These are phyloP conservation scores for Phytophthora colocasiae DNA, from an alignment of 352 stramenopile species.

Conservation along the genomic window DNA sequence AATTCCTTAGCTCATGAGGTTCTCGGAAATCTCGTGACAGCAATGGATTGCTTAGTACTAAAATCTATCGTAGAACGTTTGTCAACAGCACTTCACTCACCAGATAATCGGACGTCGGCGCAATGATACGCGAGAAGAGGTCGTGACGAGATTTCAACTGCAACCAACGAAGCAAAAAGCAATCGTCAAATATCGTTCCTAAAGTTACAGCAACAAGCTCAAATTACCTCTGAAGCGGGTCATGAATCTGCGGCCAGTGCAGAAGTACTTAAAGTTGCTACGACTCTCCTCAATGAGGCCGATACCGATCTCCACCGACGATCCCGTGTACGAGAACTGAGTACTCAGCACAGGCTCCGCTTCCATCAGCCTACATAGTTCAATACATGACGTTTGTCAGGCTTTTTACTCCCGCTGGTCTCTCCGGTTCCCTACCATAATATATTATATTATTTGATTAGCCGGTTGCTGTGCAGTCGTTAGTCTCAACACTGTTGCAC, in stretches of 20 bases:
- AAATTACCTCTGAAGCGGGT: slow-evolving; percentile 67
- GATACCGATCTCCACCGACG: slow-evolving; percentile 60
- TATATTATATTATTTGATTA: too few species aligned
- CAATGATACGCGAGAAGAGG: slow-evolving; percentile 59
- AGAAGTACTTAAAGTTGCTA: slow-evolving; percentile 89
- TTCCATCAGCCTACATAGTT: slow-evolving; percentile 56
- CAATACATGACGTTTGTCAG: neutral
- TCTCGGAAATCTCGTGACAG: too few species aligned
- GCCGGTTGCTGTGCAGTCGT: too few species aligned
- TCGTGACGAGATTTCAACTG: slow-evolving; percentile 69
- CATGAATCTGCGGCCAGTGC: slow-evolving; percentile 82
- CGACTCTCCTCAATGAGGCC: slow-evolving; percentile 75
- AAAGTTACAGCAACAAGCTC: neutral
- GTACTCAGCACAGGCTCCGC: slow-evolving; percentile 68
- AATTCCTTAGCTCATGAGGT: too few species aligned
- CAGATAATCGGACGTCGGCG: slow-evolving; percentile 61
- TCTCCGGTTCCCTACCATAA: slow-evolving; percentile 44
- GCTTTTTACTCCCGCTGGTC: neutral
- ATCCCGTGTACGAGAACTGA: slow-evolving; percentile 81
- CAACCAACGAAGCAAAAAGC: neutral
- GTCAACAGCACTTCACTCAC: slow-evolving; percentile 25
- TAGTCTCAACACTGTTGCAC: too few species aligned
- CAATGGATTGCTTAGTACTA: neutral
- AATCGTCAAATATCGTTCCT: neutral
- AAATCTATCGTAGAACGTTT: neutral